Evolutionary conservation across 23 red algal species (phyloP), one percentile per base, ranked within the genome.

Genomic region (Gracilaria gracilis): DNA sequence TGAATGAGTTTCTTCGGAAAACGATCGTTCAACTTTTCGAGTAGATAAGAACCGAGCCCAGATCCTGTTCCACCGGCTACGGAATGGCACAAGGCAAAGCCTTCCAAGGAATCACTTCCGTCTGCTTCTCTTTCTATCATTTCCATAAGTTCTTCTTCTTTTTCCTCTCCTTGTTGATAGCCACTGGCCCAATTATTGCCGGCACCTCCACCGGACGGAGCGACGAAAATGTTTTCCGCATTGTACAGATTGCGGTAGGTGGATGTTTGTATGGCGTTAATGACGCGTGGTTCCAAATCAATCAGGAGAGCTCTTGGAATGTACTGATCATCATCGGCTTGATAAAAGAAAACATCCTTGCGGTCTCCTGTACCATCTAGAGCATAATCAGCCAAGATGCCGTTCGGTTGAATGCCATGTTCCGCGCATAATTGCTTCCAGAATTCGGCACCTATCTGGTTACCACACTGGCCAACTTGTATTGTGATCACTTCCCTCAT

Each of bases 81-180:
- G 36, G 94, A 96, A 55, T 99, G 97, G 61, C 94, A 95, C 36
- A 99, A 39, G 24, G 88, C 75, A 44, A 99, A 99, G 40, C 97
- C 97, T 54, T 95, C 97, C 14, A 99, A 79, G 6, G 90, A 96
- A 62, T 99, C 97, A 31, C 94, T 94, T 67, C 91, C 91, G 54
- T 99, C 97, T 0, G 97, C 97, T 82, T 99, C 97, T 64, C 97
- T 87, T 42, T 99, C 94, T n/a, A 99, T 91, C 93, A 99, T 99
- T 51, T 99, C 97, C 84, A 99, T 92, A n/a, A 99, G 88, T 39
- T 94, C 91, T 70, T 99, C 97, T 39, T 99, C 94, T 54, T 85
- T 92, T 19, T 89, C 80, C 82, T 96, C 59, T 28, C 97, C 97
- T 84, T 99, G 97, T 57, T 75, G 89, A 80, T 99, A 99, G 0